Base-by-base conservation (phyloP, 108 stramenopile species). In the Poteriospumella lacustris region DNA sequence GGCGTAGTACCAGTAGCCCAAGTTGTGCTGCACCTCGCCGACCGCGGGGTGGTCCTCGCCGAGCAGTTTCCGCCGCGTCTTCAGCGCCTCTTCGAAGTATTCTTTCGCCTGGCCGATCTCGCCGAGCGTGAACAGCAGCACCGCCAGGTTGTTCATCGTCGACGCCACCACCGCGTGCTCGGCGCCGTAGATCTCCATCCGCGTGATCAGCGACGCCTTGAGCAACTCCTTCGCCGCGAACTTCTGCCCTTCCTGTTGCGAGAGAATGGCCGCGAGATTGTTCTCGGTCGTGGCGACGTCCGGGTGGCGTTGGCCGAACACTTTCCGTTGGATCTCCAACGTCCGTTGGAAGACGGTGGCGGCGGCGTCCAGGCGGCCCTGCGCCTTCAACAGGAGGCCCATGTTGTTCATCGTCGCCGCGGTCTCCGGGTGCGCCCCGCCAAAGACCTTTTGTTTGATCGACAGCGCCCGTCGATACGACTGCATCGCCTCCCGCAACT, bases 301-400 rank as follows among this genome's bases (percentile, higher is more conserved):
- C 9, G 64, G 64, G 19, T 67, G 64, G 19, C 15, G 9, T 15
- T 12, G 39, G 9, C 64, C 64, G 15, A 67, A 67, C 12, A 19
- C 31, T 67, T 38, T 40, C 39, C 64, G 12, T 40, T 41, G 64
- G 31, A 67, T 67, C 40, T 67, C 39, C 64, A 67, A 67, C 12
- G 64, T 19, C 40, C 19, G 9, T 19, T 40, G 12, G 19, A 31
- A 67, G 36, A 67, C 9, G 19, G 9, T 38, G 12, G 15, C 12
- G 12, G 64, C 64, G 9, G 9, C 64, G 9, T 67, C 64, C 12
- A 67, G 9, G 19, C 31, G 64, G 12, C 40, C 64, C 9, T 31
- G 64, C 15, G 36, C 64, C 9, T 19, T 9, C 9, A 15, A 33
- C 12, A 67, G 36, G 15, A 67, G 9, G 40, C 15, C 64, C 64